Percentiles rank a stretch among this genome's conserved stretches.
phyloP scores from a whole-genome alignment of 495 filamentous ascomycete genomes.

The Podospora pseudopauciseta region DNA sequence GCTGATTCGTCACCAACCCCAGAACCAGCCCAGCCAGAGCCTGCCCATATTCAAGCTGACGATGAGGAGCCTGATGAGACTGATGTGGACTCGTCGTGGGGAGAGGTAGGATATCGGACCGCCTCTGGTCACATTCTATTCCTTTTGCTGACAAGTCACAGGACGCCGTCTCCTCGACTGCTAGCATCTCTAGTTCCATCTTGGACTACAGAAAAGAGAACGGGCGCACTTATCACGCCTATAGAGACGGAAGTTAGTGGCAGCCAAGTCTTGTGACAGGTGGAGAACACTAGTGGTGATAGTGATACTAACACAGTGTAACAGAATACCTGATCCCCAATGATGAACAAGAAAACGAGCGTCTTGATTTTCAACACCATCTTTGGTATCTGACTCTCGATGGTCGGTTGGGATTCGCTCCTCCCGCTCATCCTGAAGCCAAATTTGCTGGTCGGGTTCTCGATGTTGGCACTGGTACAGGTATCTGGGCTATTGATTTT shows the following conservation, averaged over 20 bases:
- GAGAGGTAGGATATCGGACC: neutral
- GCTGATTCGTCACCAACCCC: neutral
- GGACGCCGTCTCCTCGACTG: conserved; percentile 12
- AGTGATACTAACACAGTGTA: neutral
- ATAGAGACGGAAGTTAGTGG: conserved; percentile 34
- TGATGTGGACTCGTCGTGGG: neutral
- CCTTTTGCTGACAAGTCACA: neutral
- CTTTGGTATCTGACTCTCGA: conserved; percentile 20
- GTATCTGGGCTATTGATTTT: conserved; percentile 30
- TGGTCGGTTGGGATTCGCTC: conserved; percentile 17
- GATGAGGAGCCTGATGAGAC: neutral
- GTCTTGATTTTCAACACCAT: conserved; percentile 28
- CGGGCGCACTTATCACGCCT: conserved; percentile 50
- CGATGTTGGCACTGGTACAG: conserved; percentile 29
- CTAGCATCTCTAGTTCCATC: conserved; percentile 34
- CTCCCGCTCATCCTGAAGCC: conserved; percentile 10
- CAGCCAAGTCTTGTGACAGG: neutral
- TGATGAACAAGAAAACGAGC: conserved; percentile 25
- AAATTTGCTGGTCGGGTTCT: conserved; percentile 16
- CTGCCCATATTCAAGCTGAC: neutral
- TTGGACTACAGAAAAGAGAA: conserved; percentile 39
- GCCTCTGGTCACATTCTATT: neutral
- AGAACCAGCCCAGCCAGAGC: neutral
- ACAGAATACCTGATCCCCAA: conserved; percentile 20
- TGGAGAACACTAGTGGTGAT: neutral